Evolutionary conservation across 495 filamentous ascomycete species (phyloP), one percentile per base, ranked within the genome.

Genomic region (Thozetella sp.): DNA sequence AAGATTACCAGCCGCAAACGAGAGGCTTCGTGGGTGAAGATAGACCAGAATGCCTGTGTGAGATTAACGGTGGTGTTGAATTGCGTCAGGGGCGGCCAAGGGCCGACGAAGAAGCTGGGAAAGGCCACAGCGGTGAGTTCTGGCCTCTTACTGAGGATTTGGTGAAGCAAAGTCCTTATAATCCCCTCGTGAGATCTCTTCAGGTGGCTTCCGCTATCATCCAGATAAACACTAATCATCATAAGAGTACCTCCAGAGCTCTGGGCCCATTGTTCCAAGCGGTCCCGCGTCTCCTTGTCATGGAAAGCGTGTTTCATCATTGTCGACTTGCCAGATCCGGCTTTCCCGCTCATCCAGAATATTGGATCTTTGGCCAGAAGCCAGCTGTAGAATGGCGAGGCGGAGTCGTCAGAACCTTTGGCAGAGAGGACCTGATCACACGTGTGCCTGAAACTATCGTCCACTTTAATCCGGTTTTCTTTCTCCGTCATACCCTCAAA

Each of bases 171-270:
- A 11, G 71, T 68, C 4, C 73, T 63, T 1, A 79, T 53, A 12
- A 81, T 66, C 1, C 80, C 80, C 40, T 71, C 60, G 57, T 75
- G 70, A 0, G 74, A 74, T 51, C 72, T 80, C 45, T 82, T 78
- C 22, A 77, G 62, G 13, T 34, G 51, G 9, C 60, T 73, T 1
- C 78, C 80, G 4, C 66, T 63, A 54, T 73, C 67, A 65, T 77
- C 80, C 61, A 81, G 76, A 61, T 74, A 82, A 57, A 73, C 76
- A 22, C 56, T 57, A 2, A 68, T 67, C 51, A 64, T 66, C 17
- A 74, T 54, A 1, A 79, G 55, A 12, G 69, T 58, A 3, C 43
- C 43, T n/a, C n/a, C n/a, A n/a, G n/a, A n/a, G n/a, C 43, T n/a
- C 43, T 48, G 12, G n/a, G 43, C 43, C 43, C 43, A 45, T 62